These are phyloP conservation scores for Noccaea caerulescens DNA, from an alignment of 345 rosid genomes.

Conservation along the genomic window DNA sequence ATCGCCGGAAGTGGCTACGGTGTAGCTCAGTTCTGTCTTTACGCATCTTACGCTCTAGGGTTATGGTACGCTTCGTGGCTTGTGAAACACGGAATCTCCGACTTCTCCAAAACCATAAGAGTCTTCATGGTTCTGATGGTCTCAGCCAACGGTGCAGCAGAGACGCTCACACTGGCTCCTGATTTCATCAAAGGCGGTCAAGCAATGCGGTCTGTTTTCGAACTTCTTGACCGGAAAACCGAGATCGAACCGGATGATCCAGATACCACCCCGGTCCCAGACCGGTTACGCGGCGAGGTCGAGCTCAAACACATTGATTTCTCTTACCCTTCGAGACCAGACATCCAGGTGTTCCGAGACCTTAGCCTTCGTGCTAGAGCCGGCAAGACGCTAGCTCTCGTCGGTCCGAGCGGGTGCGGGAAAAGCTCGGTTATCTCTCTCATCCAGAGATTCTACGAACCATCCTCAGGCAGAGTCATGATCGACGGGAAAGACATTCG, in stretches of 20 bases:
- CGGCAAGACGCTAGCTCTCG: constrained; percentile 92
- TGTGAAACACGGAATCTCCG: constrained; percentile 96
- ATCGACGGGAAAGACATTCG: constrained; percentile 94
- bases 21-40: constrained; percentile 89
- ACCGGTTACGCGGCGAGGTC: constrained; percentile 86
- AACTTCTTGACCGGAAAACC: constrained; percentile 93
- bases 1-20: constrained; percentile 97
- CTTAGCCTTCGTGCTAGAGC: constrained; percentile 85
- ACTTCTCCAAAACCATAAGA: constrained; percentile 93
- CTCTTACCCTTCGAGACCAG: constrained; percentile 92
- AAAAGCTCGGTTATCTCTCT: constrained; percentile 93
- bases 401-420: constrained; percentile 98
- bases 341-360: constrained; percentile 79
- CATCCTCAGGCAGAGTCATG: constrained; percentile 85
- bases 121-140: constrained; percentile 99
- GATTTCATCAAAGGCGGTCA: constrained; percentile 97
- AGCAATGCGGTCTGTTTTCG: constrained; percentile 94
- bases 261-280: constrained; percentile 79
- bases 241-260: constrained; percentile 95
- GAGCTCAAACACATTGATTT: constrained; percentile 95
- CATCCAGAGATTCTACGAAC: constrained; percentile 80
- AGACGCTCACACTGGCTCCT: constrained; percentile 92
- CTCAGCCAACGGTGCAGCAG: constrained; percentile 98
- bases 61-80: constrained; percentile 99
- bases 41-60: constrained; percentile 98